Base-by-base conservation (phyloP, 148 eudicot species). In the Camellia granthamiana region DNA sequence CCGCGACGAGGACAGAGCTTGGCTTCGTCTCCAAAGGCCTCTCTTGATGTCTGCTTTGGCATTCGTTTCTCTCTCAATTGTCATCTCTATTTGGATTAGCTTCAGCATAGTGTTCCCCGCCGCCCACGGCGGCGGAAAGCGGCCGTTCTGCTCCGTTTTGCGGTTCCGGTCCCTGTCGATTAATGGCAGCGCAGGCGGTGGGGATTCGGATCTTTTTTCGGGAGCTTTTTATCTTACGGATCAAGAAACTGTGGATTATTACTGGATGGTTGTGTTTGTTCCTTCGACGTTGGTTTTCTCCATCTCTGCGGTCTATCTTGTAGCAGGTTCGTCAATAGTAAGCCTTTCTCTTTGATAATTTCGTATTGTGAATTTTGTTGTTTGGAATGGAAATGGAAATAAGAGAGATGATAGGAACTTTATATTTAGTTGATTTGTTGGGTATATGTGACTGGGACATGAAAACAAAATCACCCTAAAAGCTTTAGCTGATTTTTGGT, bases 191-290 rank as follows among this genome's bases (percentile, higher is more conserved):
- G 90, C 54, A 2, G 79, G 70, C 43, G 77, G 59, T 18, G 84
- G 88, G 3, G 92, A 86, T 74, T 81, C 86, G 54, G 98, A 92
- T 78, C 70, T 78, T 8, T 70, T 92, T 16, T 86, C 88, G 0
- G 90, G 93, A 1, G 97, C 98, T 16, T 95, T 95, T 84, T 90
- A 81, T 77, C 84, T 94, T 23, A 92, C 98, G 75, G 94, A 94
- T 88, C 94, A 92, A 77, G 92, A 92, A 79, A 92, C 95, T 62
- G 95, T 90, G 69, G 97, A 92, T 88, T 94, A 89, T 67, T 94
- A 82, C 79, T 90, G 90, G 85, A 89, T 89, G 90, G 92, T 92
- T 80, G 83, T 92, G 84, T 94, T 94, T 69, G 19, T 94, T 54
- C 98, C 98, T 60, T 88, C 97, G 0, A 68, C 77, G 76, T 46